Evolutionary conservation across 1,139 yeast genomes (phyloP), one percentile per base, ranked within the genome.

Genomic region (Suhomyces choctaworum): DNA sequence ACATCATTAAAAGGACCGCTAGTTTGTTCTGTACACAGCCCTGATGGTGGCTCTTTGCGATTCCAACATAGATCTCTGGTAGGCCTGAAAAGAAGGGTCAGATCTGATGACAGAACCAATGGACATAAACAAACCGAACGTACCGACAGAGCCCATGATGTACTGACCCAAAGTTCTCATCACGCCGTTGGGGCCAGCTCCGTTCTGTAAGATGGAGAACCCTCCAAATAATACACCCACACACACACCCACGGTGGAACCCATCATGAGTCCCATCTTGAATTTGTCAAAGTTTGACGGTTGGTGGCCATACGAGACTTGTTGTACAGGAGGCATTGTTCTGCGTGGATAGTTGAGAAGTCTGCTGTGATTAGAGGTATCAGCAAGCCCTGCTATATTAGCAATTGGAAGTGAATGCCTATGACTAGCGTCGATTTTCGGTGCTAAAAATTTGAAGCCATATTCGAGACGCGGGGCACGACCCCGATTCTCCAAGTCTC

Each of bases 241-340:
- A 57, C 95, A 94, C 13, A 90, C 95, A 42, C 98, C 98, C 21
- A 89, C 97, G 16, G 96, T 82, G 31, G 92, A 70, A 39, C 98
- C 98, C 97, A 92, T 94, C 67, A 90, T 70, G 45, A 90, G 83
- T 38, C 98, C 98, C 97, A 92, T 94, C 67, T 92, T 92, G 76
- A 92, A 86, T 68, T 90, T 92, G 44, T 92, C 96, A 67, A 89
- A 89, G 64, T 84, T 81, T 32, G 96, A 83, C 40, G 94, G 95
- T 58, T 83, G 88, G 50, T 75, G 82, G 32, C 70, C 78, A 55
- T 77, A 80, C 56, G 80, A 84, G 46, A 76, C 75, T 63, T 82
- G 88, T 62, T 78, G 90, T 49, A 82, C 87, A 63, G 95, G 95
- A 50, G 95, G 95, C 95, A 85, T 85, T 32, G 38, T 45, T 17